phyloP scores from a whole-genome alignment of 73 alveolate genomes.

The Symbiodinium pilosum region DNA sequence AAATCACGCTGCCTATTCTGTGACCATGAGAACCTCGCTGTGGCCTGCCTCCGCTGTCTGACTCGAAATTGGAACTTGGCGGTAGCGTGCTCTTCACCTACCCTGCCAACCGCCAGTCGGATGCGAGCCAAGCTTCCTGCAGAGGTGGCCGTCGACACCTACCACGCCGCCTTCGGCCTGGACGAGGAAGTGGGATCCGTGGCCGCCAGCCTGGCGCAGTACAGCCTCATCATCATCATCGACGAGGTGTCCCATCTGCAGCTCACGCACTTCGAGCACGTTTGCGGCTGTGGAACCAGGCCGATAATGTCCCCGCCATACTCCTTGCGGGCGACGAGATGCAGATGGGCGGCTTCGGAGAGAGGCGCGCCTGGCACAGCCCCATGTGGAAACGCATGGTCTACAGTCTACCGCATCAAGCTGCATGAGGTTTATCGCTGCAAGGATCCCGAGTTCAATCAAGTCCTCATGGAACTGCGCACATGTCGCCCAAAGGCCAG shows the following conservation, averaged over 20 bases:
- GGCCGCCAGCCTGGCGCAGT: neutral
- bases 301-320: neutral
- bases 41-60: too few relatives aligned
- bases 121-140: neutral
- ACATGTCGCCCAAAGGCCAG: neutral
- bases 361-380: slow-evolving; percentile 16
- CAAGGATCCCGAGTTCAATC: neutral
- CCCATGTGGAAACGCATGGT: neutral
- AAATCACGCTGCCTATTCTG: too few relatives aligned
- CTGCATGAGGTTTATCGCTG: neutral
- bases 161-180: slow-evolving; percentile 46
- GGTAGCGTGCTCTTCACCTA: too few relatives aligned
- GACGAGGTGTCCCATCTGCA: slow-evolving; percentile 15
- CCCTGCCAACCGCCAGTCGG: too few relatives aligned
- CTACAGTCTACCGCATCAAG: neutral
- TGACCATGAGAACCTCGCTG: too few relatives aligned
- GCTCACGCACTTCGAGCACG: neutral
- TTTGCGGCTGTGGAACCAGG: neutral
- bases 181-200: neutral
- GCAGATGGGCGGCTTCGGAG: slow-evolving; percentile 26
- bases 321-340: neutral
- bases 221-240: neutral
- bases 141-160: neutral
- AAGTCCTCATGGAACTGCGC: neutral
- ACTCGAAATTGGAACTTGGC: too few relatives aligned